Percentiles rank a stretch among this genome's conserved stretches.
Conservation (phyloP, 129 eudicot species). For the Escallonia herrerae region DNA sequence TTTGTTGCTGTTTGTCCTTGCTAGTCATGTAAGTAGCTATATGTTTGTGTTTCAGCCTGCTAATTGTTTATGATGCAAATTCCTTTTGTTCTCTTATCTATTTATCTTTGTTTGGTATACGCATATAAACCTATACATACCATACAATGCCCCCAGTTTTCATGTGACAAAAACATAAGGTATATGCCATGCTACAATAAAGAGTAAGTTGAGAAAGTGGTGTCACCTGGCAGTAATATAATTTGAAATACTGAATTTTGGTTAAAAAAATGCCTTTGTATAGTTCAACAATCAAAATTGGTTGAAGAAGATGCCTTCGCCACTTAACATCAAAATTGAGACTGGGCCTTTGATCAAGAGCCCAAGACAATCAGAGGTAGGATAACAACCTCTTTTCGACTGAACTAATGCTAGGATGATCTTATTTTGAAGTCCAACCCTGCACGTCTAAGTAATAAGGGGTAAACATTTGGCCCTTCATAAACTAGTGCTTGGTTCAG, state of each 20-base stretch:
- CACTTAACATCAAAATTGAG: not conserved
- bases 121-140: not conserved
- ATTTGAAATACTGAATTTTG: not conserved
- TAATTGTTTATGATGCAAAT: not conserved
- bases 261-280: too few species aligned
- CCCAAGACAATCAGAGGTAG: not conserved
- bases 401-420: not conserved
- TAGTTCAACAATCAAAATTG: too few species aligned
- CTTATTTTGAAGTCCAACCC: not conserved
- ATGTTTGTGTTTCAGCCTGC: constrained; percentile 2
- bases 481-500: too few species aligned
- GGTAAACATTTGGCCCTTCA: too few species aligned
- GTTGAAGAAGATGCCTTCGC: not conserved
- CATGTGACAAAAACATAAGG: not conserved
- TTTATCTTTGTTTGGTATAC: not conserved
- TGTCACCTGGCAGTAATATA: not conserved
- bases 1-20: constrained; percentile 79
- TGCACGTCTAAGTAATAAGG: too few species aligned
- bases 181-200: not conserved
- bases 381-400: constrained; percentile 9
- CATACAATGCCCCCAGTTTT: not conserved
- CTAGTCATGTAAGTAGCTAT: constrained; percentile 75
- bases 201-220: not conserved
- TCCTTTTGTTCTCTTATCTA: not conserved
- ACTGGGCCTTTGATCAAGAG: not conserved